phyloP scores from a whole-genome alignment of 73 alveolate genomes.

The Paramecium tetraurelia region DNA sequence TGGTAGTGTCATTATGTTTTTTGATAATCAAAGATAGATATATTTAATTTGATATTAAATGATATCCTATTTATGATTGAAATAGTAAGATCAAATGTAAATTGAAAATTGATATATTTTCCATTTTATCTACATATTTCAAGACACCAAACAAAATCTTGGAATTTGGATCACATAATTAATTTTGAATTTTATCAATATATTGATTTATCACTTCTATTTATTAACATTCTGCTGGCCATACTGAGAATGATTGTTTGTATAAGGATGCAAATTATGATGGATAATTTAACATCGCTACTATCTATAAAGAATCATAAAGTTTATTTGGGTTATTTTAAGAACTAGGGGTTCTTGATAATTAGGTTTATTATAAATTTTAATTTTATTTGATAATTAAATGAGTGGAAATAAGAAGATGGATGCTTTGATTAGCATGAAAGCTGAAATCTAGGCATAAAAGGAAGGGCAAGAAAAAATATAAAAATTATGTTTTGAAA shows the following conservation, averaged over 20 bases:
- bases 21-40: background rate
- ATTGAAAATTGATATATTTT: background rate
- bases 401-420: background rate
- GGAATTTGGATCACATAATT: background rate
- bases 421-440: background rate
- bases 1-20: background rate
- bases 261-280: too few relatives aligned
- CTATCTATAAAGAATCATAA: background rate
- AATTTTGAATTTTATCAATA: background rate
- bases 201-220: background rate
- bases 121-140: too few relatives aligned
- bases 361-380: background rate
- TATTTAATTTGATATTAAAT: too few relatives aligned
- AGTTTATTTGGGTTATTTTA: background rate
- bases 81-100: too few relatives aligned
- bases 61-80: background rate
- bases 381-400: background rate
- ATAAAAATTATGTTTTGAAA: background rate
- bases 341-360: background rate
- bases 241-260: too few relatives aligned
- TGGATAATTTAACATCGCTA: too few relatives aligned
- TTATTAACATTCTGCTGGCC: background rate
- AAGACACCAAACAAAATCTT: background rate
- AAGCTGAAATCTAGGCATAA: constrained; percentile 12
- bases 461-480: constrained; percentile 17